phyloP scores from a whole-genome alignment of 75 land plant genomes.

The Larix kaempferi region DNA sequence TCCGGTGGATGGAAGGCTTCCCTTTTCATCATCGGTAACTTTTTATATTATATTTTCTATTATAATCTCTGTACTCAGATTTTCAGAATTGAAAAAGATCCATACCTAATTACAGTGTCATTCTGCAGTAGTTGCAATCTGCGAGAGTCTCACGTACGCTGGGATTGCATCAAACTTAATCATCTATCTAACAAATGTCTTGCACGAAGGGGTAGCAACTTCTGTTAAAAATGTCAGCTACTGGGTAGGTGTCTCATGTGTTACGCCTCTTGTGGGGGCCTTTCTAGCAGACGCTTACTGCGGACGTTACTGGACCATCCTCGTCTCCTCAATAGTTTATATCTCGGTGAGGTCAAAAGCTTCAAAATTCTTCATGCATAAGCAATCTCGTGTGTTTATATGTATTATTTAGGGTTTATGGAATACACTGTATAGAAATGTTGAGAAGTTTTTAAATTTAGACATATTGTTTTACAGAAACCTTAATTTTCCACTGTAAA shows the following conservation, averaged over 20 bases:
- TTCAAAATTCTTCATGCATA: background rate
- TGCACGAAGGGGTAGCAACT: slow-evolving; percentile 59
- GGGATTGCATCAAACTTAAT: slow-evolving; percentile 70
- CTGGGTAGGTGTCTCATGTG: slow-evolving; percentile 59
- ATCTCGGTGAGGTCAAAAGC: slow-evolving; percentile 33
- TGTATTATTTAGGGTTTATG: too few relatives aligned
- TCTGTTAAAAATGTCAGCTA: slow-evolving; percentile 69
- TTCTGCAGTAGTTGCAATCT: slow-evolving; percentile 61
- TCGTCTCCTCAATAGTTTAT: slow-evolving; percentile 55
- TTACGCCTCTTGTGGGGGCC: slow-evolving; percentile 78
- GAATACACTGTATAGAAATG: too few relatives aligned
- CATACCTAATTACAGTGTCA: too few relatives aligned
- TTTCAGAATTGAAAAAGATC: too few relatives aligned
- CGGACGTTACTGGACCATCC: slow-evolving; percentile 66
- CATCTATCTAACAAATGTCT: slow-evolving; percentile 56
- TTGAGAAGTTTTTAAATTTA: too few relatives aligned
- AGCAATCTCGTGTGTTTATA: too few relatives aligned
- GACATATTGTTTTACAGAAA: too few relatives aligned
- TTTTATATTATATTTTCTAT: background rate
- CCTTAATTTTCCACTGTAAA: too few relatives aligned
- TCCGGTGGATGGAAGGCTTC: slow-evolving; percentile 80
- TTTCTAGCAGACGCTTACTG: slow-evolving; percentile 87
- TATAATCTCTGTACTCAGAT: background rate
- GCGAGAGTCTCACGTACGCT: slow-evolving; percentile 72
- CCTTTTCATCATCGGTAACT: slow-evolving; percentile 67